These are phyloP conservation scores for Aphanomyces invadans DNA, from an alignment of 352 stramenopile genomes.

Conservation along the genomic window DNA sequence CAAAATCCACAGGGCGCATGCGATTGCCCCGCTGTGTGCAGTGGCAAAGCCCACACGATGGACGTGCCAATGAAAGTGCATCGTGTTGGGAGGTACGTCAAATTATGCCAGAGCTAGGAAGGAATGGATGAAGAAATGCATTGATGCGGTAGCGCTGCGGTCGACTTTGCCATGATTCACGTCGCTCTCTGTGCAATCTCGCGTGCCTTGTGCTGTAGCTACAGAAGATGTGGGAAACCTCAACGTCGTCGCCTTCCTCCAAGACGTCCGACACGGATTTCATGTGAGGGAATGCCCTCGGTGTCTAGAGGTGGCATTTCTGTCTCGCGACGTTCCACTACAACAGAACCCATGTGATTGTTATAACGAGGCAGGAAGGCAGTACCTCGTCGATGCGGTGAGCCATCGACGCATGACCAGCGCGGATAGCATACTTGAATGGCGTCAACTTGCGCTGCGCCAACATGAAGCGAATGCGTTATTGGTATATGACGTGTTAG, in stretches of 20 bases:
- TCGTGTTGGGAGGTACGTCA: too few relatives aligned
- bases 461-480: neutral
- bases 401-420: slow-evolving; percentile 56
- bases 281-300: neutral
- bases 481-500: neutral
- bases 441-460: slow-evolving; percentile 50
- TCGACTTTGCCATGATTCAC: slow-evolving; percentile 7
- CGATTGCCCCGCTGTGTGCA: too few relatives aligned
- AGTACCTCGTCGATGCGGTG: slow-evolving; percentile 64
- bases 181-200: neutral
- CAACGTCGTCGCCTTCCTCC: neutral
- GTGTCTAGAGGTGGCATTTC: neutral
- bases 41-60: too few relatives aligned
- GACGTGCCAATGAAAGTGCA: too few relatives aligned
- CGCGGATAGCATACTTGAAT: slow-evolving; percentile 57
- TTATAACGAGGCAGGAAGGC: neutral
- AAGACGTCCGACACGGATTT: neutral
- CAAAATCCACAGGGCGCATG: too few relatives aligned
- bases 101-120: too few relatives aligned
- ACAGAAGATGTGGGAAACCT: neutral
- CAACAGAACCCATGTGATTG: too few relatives aligned
- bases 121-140: too few relatives aligned
- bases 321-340: neutral
- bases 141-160: too few relatives aligned
- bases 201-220: neutral